phyloP scores from a whole-genome alignment of 2,329 filamentous ascomycete genomes.

The Claviceps pazoutovae region DNA sequence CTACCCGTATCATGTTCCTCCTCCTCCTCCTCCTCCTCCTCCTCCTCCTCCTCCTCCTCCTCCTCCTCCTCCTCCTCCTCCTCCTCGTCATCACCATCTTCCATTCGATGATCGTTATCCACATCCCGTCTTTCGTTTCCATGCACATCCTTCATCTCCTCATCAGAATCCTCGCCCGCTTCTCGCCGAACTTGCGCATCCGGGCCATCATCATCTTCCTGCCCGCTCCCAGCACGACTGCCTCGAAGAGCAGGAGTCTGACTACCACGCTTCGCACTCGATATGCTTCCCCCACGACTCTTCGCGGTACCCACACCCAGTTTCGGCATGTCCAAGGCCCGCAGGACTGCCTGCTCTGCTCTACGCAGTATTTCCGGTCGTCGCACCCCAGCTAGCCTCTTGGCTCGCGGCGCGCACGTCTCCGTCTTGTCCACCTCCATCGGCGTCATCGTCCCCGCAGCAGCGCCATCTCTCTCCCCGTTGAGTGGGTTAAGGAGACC shows the following conservation, averaged over 20 bases:
- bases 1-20: slow-evolving; percentile 29
- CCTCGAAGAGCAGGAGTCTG: slow-evolving; percentile 22
- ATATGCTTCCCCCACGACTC: slow-evolving; percentile 36
- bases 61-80: not conserved
- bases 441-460: slow-evolving; percentile 19
- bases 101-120: slow-evolving; percentile 17
- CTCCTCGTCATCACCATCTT: slow-evolving; percentile 8
- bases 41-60: not conserved
- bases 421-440: slow-evolving; percentile 28
- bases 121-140: slow-evolving; percentile 14
- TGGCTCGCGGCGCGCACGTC: slow-evolving; percentile 21
- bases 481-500: slow-evolving; percentile 29
- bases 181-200: slow-evolving; percentile 25
- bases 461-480: slow-evolving; percentile 21
- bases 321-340: slow-evolving; percentile 35
- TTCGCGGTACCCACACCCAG: slow-evolving; percentile 28
- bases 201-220: slow-evolving; percentile 25
- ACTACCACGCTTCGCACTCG: slow-evolving; percentile 33
- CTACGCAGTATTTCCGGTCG: slow-evolving; percentile 46
- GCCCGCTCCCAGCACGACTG: slow-evolving; percentile 26
- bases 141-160: slow-evolving; percentile 31
- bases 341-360: slow-evolving; percentile 43
- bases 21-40: not conserved
- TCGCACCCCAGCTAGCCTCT: slow-evolving; percentile 30
- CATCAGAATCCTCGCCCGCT: slow-evolving; percentile 19